These are phyloP conservation scores for Kwoniella bestiolae DNA, from an alignment of 768 basidiomycete genomes.

Conservation along the genomic window DNA sequence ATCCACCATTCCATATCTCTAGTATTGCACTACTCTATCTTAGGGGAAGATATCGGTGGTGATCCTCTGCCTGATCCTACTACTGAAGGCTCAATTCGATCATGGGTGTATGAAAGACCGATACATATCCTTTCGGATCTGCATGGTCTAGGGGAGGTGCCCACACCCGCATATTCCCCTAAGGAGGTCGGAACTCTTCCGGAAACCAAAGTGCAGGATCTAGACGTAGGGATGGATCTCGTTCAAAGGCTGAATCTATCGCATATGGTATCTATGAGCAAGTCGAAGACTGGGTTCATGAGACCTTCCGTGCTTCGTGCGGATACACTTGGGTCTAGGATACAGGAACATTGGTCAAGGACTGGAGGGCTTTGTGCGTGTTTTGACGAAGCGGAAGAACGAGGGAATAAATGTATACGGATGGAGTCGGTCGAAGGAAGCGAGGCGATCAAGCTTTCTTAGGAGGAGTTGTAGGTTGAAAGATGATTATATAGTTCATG, in stretches of 20 bases:
- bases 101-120: not conserved
- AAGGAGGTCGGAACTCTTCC: not conserved
- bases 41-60: not conserved
- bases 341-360: not conserved
- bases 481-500: not conserved
- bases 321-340: not conserved
- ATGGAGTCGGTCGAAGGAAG: no score
- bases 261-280: not conserved
- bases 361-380: slow-evolving; percentile 3
- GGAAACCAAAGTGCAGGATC: no score
- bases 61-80: not conserved
- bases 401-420: not conserved
- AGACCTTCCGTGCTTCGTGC: not conserved
- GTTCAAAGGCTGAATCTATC: not conserved
- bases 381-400: not conserved
- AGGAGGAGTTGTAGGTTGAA: not conserved
- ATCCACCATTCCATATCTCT: not conserved
- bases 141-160: not conserved
- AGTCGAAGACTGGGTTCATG: not conserved
- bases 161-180: not conserved
- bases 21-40: not conserved
- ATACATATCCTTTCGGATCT: not conserved
- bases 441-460: not conserved
- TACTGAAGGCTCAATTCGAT: not conserved
- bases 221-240: no score